Conservation (phyloP, 768 basidiomycete genomes). For the Boletus sensibilis region DNA sequence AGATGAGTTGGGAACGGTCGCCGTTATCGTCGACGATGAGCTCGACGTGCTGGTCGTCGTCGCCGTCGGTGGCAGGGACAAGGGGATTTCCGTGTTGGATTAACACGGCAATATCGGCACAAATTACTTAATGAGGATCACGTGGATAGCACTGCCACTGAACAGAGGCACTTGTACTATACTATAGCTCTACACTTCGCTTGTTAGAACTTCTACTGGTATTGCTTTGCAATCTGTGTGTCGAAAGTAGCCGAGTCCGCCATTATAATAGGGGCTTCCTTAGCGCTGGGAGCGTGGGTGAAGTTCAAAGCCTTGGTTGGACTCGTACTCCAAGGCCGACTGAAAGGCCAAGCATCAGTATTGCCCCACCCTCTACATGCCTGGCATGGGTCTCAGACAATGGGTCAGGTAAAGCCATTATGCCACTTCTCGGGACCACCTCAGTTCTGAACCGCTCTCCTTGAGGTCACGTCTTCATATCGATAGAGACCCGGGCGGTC, state of each 20-base stretch:
- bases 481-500: not conserved
- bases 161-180: not conserved
- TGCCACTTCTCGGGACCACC: not conserved
- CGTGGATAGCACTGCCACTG: constrained; percentile 22
- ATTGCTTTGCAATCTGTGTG: not conserved
- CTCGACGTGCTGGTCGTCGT: constrained; percentile 30
- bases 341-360: too few species aligned
- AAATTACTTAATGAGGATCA: constrained; percentile 34
- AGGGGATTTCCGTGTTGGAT: constrained; percentile 36
- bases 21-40: constrained; percentile 33
- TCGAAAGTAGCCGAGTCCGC: not conserved
- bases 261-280: not conserved
- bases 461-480: constrained; percentile 6
- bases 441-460: not conserved
- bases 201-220: too few species aligned
- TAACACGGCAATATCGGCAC: constrained; percentile 26
- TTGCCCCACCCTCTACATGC: too few species aligned
- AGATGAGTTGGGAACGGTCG: constrained; percentile 1
- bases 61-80: constrained; percentile 37
- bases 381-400: constrained; percentile 14
- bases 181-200: too few species aligned
- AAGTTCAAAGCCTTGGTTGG: not conserved
- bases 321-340: too few species aligned
- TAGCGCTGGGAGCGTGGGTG: constrained; percentile 1
- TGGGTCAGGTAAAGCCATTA: constrained; percentile 24